These are phyloP conservation scores for Jatropha curcas DNA, from an alignment of 345 rosid species.

Conservation along the genomic window DNA sequence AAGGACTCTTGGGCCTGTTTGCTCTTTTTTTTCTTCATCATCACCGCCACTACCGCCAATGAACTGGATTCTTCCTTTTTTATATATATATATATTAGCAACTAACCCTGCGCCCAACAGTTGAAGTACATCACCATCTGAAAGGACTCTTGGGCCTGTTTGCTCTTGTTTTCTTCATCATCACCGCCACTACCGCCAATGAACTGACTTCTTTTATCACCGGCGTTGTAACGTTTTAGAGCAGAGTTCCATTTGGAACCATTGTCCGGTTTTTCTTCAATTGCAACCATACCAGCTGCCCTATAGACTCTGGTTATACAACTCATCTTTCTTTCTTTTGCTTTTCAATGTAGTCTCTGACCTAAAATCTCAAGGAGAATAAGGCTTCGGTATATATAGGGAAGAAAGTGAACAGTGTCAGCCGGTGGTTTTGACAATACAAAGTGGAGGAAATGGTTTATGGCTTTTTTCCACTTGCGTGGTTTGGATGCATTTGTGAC, in stretches of 20 bases:
- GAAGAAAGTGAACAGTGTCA: background rate
- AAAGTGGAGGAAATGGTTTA: slow-evolving; percentile 3
- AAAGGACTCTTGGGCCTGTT: slow-evolving; percentile 37
- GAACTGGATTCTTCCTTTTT: background rate
- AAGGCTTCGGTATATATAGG: background rate
- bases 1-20: slow-evolving; percentile 37
- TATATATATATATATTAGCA: too few relatives aligned
- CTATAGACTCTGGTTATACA: background rate
- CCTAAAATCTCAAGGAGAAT: too few relatives aligned
- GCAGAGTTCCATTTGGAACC: slow-evolving; percentile 15
- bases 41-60: background rate
- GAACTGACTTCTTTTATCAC: background rate
- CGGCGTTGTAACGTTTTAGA: background rate
- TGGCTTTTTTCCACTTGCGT: slow-evolving; percentile 6
- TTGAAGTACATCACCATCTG: slow-evolving; percentile 42
- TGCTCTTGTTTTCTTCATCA: slow-evolving; percentile 6
- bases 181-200: background rate
- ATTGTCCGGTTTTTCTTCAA: background rate
- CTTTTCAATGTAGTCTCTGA: background rate
- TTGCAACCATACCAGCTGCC: background rate
- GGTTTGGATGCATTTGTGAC: slow-evolving; percentile 7
- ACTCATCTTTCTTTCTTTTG: background rate
- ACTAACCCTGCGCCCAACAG: slow-evolving; percentile 42
- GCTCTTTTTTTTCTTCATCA: slow-evolving; percentile 2
- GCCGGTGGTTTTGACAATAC: background rate